Evolutionary conservation across 257 asterid genomes (phyloP).

Genomic region (Salvia rosmarinus): DNA sequence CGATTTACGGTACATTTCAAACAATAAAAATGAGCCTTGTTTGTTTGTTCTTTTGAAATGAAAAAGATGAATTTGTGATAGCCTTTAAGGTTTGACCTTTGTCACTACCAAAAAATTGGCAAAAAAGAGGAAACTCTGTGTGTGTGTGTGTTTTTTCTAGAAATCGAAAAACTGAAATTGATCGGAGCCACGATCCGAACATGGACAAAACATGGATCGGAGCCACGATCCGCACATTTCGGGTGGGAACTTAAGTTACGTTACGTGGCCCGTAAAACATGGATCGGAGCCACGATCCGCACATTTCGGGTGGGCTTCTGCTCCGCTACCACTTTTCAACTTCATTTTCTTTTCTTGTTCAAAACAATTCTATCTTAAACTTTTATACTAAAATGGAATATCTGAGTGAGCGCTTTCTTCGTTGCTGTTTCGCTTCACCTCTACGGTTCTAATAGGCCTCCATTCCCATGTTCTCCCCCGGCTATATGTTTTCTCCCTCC

Average conservation of each 20-base stretch:
- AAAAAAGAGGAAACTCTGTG: not conserved
- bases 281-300: constrained; percentile 71
- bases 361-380: not conserved
- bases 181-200: not conserved
- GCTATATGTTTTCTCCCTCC: constrained; percentile 41
- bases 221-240: constrained; percentile 57
- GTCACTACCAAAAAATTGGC: not conserved
- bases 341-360: not conserved
- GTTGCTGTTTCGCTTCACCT: constrained; percentile 36
- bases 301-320: constrained; percentile 37
- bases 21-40: too few species aligned
- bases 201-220: constrained; percentile 52
- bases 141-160: not conserved
- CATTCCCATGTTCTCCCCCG: constrained; percentile 31
- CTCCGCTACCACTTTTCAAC: not conserved
- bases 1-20: too few species aligned
- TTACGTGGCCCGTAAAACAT: constrained; percentile 36
- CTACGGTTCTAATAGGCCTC: constrained; percentile 12
- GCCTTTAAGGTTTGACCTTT: too few species aligned
- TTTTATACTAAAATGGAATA: too few species aligned
- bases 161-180: not conserved
- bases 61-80: too few species aligned
- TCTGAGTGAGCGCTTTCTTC: constrained; percentile 26
- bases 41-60: too few species aligned
- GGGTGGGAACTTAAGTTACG: constrained; percentile 30